phyloP scores from a whole-genome alignment of 331 rosid species.

The Erythrophleum ivorense region DNA sequence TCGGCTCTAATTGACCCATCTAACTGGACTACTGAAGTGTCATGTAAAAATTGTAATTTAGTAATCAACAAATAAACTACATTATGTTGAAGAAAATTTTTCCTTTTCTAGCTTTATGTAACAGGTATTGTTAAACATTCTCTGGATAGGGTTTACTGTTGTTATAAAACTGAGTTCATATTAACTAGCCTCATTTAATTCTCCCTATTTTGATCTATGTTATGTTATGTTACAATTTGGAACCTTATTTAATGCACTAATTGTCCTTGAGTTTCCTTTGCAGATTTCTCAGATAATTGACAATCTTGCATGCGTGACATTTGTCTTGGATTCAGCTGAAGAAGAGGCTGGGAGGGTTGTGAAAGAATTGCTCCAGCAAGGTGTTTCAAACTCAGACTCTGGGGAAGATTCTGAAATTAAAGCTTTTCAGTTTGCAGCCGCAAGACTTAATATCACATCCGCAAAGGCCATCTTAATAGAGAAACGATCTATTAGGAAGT shows the following conservation, averaged over 20 bases:
- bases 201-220: slow-evolving; percentile 14
- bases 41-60: not conserved
- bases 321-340: slow-evolving; percentile 66
- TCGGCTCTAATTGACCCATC: not conserved
- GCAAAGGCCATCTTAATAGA: slow-evolving; percentile 65
- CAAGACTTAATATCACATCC: slow-evolving; percentile 67
- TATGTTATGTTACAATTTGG: not conserved
- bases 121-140: not conserved
- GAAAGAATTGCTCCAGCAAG: slow-evolving; percentile 57
- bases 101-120: slow-evolving; percentile 27
- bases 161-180: slow-evolving; percentile 1
- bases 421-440: slow-evolving; percentile 74
- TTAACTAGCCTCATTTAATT: slow-evolving; percentile 24
- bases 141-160: slow-evolving; percentile 17
- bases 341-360: slow-evolving; percentile 74
- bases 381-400: slow-evolving; percentile 53
- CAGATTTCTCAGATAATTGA: slow-evolving; percentile 78
- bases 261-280: slow-evolving; percentile 43
- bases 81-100: slow-evolving; percentile 19
- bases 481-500: slow-evolving; percentile 68
- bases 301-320: slow-evolving; percentile 61
- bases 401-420: slow-evolving; percentile 57
- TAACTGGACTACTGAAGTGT: not conserved
- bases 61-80: not conserved
- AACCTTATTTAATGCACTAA: slow-evolving; percentile 36